Conservation (phyloP, 371 early-diverging fungal genomes). For the Haplosporangium sp. region DNA sequence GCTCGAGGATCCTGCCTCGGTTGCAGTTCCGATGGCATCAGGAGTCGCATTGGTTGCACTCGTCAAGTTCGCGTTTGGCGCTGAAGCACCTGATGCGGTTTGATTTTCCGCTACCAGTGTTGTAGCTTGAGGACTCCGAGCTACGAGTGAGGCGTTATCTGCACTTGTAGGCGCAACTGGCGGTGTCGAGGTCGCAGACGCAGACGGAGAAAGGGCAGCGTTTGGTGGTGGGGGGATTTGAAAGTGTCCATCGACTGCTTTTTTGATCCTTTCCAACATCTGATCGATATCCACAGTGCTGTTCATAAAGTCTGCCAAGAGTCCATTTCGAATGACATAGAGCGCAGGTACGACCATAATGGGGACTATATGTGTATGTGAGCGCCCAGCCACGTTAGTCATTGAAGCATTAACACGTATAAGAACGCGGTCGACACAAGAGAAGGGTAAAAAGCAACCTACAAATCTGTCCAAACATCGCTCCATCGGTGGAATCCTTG, state of each 20-base stretch:
- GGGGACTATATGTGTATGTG: constrained; percentile 23
- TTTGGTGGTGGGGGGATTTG: constrained; percentile 32
- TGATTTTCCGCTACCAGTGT: too few species aligned
- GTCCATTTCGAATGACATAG: constrained; percentile 46
- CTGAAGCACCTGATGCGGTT: too few species aligned
- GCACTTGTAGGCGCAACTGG: not conserved
- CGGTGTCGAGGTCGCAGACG: not conserved
- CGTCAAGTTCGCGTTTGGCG: too few species aligned
- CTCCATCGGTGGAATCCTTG: constrained; percentile 38
- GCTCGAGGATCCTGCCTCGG: not conserved
- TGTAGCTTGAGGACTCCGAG: too few species aligned
- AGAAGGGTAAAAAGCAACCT: constrained; percentile 1
- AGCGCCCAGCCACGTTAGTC: not conserved
- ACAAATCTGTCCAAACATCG: constrained; percentile 56
- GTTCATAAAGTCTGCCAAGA: constrained; percentile 48
- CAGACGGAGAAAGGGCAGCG: not conserved
- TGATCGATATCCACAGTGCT: constrained; percentile 25
- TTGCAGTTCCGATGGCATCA: not conserved
- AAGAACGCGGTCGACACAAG: too few species aligned
- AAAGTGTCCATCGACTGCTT: constrained; percentile 32
- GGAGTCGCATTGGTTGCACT: too few species aligned
- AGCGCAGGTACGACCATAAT: constrained; percentile 45
- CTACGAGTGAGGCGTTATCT: too few species aligned
- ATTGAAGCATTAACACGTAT: too few species aligned
- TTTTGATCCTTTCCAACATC: constrained; percentile 45